Evolutionary conservation across 75 land plant species (phyloP), one percentile per base, ranked within the genome.

Genomic region (Azolla pinnata): DNA sequence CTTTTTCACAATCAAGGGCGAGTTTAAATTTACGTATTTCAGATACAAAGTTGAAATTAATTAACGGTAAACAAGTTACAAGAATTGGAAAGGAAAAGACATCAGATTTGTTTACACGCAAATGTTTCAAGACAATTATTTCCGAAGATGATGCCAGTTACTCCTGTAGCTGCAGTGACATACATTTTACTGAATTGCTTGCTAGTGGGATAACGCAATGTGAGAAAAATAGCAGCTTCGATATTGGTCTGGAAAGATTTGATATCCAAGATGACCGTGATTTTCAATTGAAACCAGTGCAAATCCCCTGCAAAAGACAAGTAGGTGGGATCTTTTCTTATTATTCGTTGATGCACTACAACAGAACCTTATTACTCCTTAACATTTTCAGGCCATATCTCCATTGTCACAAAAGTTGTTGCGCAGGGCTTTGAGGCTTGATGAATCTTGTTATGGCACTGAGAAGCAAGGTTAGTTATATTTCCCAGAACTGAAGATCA

Each of bases 261-360:
- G 49, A 46, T 46, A 14, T 14, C 2, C 23, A 46, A 46, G 49
- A 46, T 2, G 49, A 46, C 4, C 4, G 21, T 18, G 49, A 46
- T 18, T 18, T 4, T 3, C 49, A 52, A 14, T 24, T 2, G 4
- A 26, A 52, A 14, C 54, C 54, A 52, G 25, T 29, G 1, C 24
- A 52, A 29, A 2, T 52, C 29, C 54, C 54, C 25, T 52, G 54
- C 29, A 52, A 52, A 27, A 2, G 54, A 26, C 24, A 52, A 25
- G 54, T 52, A 52, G 10, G 54, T 29, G 18, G 18, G 28, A 25
- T 25, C 2, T 3, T 25, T 19, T 18, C 5, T 29, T 2, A 25
- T 24, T 29, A 27, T 27, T 18, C 27, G 4, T 25, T 3, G 3
- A 3, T 52, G 28, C 29, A 4, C 21, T 23, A 18, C 12, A 2